Base-by-base conservation (phyloP, 2,329 filamentous ascomycete genomes). In the Cytospora leucostoma region DNA sequence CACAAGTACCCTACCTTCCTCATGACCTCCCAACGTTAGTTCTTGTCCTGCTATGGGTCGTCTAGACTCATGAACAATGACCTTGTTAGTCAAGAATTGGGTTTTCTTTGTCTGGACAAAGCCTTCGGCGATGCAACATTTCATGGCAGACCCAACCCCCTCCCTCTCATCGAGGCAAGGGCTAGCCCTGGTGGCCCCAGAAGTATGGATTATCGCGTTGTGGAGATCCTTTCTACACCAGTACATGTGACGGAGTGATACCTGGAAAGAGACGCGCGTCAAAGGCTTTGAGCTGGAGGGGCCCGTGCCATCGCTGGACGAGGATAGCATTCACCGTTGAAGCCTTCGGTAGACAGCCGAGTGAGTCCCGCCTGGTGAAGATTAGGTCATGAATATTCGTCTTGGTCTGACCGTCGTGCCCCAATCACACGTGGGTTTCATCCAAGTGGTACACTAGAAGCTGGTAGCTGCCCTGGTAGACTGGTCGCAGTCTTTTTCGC, bases 201-300 rank as follows among this genome's bases (percentile, higher is more conserved):
- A 44, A 49, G 33, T 55, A 55, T 61, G 51, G 37, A 27, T 55
- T 32, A 33, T 61, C 51, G 51, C 38, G 38, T 61, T 34, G 59
- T 61, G 59, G 59, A n/a, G 59, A 55, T 51, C 7, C n/a, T 55
- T 27, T 38, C 47, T 60, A 47, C 40, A 47, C 40, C 10, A 47
- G n/a, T 54, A 60, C 58, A 47, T 61, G 58, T 51, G 59, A 61
- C 33, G 51, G 49, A 49, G 27, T 44, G 37, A 53, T 38, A 53
- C 4, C 2, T 27, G 27, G 27, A 44, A 19, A 61, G 52, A 50
- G 59, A 61, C 59, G 59, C 59, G 59, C 59, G 59, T 61, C 59
- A 55, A 37, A 27, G 50, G 56, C 56, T n/a, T 52, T 54, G 51
- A 55, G 38, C 40, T 61, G 59, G 32, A 33, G 51, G 58, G 54